Evolutionary conservation across 2,329 filamentous ascomycete genomes (phyloP).

Genomic region (Ascochyta viciae-villosae): DNA sequence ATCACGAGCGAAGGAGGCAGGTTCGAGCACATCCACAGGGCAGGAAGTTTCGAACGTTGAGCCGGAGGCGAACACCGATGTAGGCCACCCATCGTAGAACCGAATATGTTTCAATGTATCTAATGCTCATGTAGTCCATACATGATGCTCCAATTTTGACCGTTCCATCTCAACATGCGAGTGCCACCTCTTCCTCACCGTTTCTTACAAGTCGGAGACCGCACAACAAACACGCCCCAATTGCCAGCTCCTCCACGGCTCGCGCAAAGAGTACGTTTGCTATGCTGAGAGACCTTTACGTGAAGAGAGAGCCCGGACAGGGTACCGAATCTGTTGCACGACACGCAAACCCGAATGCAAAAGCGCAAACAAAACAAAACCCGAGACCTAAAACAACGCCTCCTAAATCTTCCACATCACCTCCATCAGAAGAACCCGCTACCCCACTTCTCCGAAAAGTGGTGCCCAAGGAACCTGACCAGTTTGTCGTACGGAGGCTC

Average conservation of each 20-base stretch:
- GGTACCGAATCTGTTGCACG: neutral
- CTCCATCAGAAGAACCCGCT: neutral
- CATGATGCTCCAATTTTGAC: neutral
- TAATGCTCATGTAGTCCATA: conserved; percentile 8
- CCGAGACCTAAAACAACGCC: neutral
- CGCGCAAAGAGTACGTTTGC: conserved; percentile 2
- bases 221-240: neutral
- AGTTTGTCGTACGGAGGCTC: neutral
- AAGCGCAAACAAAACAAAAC: neutral
- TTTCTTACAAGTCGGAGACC: neutral
- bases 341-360: neutral
- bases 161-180: neutral
- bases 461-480: neutral
- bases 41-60: neutral
- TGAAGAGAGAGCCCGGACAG: neutral
- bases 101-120: neutral
- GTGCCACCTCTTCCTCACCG: neutral
- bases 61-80: neutral
- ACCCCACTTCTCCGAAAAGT: neutral
- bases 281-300: neutral
- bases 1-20: too few species aligned
- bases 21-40: too few species aligned
- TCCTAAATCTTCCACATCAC: neutral
- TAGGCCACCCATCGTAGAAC: conserved; percentile 4
- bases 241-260: neutral